Base-by-base conservation (phyloP, 2,329 filamentous ascomycete species). In the Sphaceloma murrayae region DNA sequence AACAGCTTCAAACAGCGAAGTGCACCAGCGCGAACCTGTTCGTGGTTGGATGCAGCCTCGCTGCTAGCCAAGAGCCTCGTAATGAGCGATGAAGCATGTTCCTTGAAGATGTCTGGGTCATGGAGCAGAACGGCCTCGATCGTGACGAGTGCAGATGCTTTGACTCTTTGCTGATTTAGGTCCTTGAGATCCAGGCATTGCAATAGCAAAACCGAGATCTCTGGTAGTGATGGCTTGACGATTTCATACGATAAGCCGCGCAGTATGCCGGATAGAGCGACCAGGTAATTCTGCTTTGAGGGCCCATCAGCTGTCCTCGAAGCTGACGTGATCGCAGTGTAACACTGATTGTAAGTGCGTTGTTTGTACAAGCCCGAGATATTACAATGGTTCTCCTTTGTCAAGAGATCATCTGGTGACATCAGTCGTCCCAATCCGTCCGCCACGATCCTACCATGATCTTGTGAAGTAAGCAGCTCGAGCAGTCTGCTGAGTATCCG, bases 291-390 rank as follows among this genome's bases (percentile, higher is more conserved):
- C 34, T 70, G 67, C 58, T 80, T 82, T 14, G 65, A 59, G 9
- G 61, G 51, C 46, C 54, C 47, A 21, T 61, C 58, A 5, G 68
- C 65, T 13, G 59, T 59, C 46, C 67, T 68, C 55, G 78, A 75
- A 3, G 66, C 63, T 18, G 66, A 59, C 3, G 73, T 69, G 39
- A 81, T 72, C 21, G 68, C 59, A 0, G 78, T 77, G 2, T 76
- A 65, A 3, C 77, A 65, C 11, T 75, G 71, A 21, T 68, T 69
- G 60, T 82, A 82, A 30, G 74, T 68, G 49, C 74, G 76, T 53
- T 82, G 78, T 54, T 77, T 79, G 51, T 75, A 72, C 2, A 82
- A 65, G 3, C 77, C 66, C 3, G 77, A 73, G 27, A 82, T 71
- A 13, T 69, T 68, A 48, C 77, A 79, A 49, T 76, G 71, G 52